Conservation (phyloP, 1,139 yeast genomes). For the Debaryomycetaceae sp. region DNA sequence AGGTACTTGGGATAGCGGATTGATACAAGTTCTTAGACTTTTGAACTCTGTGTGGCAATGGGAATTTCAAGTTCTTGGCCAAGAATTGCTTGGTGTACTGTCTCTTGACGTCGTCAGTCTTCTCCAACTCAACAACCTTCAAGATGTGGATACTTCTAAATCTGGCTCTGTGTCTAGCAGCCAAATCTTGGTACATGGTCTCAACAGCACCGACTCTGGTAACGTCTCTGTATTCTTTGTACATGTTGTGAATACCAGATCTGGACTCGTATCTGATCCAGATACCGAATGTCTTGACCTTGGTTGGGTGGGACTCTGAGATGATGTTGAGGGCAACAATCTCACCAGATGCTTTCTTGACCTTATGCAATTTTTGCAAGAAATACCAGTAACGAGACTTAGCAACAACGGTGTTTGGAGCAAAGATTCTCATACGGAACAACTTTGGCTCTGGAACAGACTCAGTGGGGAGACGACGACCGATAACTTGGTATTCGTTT, state of each 20-base stretch:
- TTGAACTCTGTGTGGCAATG: conserved; percentile 99
- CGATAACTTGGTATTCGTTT: conserved; percentile 99
- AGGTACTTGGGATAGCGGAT: conserved; percentile 94
- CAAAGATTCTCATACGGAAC: conserved; percentile 99
- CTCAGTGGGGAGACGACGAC: conserved; percentile 99
- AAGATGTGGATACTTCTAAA: conserved; percentile 98
- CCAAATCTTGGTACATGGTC: conserved; percentile 98
- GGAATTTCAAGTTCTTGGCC: conserved; percentile 96
- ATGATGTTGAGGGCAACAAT: conserved; percentile 89
- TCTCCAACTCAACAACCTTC: conserved; percentile 98
- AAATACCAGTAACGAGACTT: conserved; percentile 99
- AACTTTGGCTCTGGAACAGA: conserved; percentile 99
- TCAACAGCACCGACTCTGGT: conserved; percentile 99
- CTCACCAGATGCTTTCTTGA: conserved; percentile 99
- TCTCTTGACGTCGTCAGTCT: conserved; percentile 98
- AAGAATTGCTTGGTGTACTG: conserved; percentile 98
- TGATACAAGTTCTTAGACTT: conserved; percentile 86
- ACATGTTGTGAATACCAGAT: conserved; percentile 99
- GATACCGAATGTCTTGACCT: conserved; percentile 99
- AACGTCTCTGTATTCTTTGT: conserved; percentile 99
- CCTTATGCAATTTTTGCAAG: conserved; percentile 98
- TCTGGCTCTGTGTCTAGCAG: conserved; percentile 99
- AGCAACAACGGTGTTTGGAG: conserved; percentile 98
- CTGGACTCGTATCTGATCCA: conserved; percentile 99
- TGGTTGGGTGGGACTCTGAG: conserved; percentile 95